Evolutionary conservation across 805 yeast genomes (phyloP).

Genomic region (Kuraishia piskuri): DNA sequence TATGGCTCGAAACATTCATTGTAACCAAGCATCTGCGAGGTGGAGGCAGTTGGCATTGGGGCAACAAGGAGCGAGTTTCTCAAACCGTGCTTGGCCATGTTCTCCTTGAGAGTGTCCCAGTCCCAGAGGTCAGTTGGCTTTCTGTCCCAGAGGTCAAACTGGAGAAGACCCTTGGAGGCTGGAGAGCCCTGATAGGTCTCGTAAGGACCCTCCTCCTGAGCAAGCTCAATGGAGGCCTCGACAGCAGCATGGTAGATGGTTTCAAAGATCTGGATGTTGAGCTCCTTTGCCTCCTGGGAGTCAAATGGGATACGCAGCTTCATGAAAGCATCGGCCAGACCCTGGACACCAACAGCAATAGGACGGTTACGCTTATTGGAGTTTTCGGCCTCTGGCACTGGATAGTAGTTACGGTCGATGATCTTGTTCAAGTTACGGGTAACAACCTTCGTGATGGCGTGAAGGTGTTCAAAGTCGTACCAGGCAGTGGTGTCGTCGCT

Average conservation of each 20-base stretch:
- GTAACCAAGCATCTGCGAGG: slow-evolving; percentile 90
- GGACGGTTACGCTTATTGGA: slow-evolving; percentile 87
- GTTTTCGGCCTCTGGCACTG: slow-evolving; percentile 62
- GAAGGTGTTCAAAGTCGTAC: slow-evolving; percentile 69
- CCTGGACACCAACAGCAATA: slow-evolving; percentile 97
- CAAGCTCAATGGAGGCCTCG: slow-evolving; percentile 80
- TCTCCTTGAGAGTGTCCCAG: slow-evolving; percentile 65
- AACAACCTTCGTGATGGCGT: slow-evolving; percentile 68
- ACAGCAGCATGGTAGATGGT: slow-evolving; percentile 92
- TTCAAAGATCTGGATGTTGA: slow-evolving; percentile 85
- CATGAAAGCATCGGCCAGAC: slow-evolving; percentile 85
- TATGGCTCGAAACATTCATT: slow-evolving; percentile 95
- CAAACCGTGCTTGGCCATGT: slow-evolving; percentile 56
- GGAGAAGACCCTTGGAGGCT: slow-evolving; percentile 75
- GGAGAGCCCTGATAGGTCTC: slow-evolving; percentile 79
- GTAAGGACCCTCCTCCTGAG: slow-evolving; percentile 61
- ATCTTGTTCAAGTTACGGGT: slow-evolving; percentile 72
- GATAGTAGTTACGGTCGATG: slow-evolving; percentile 81
- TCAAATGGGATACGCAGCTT: slow-evolving; percentile 79
- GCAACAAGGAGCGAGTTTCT: slow-evolving; percentile 86
- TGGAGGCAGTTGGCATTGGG: slow-evolving; percentile 98
- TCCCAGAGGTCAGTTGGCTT: slow-evolving; percentile 70
- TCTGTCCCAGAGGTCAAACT: slow-evolving; percentile 80
- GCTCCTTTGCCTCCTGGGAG: slow-evolving; percentile 62
- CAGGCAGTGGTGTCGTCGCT: slow-evolving; percentile 30